Base-by-base conservation (phyloP, 345 rosid genomes). In the Draba incana region DNA sequence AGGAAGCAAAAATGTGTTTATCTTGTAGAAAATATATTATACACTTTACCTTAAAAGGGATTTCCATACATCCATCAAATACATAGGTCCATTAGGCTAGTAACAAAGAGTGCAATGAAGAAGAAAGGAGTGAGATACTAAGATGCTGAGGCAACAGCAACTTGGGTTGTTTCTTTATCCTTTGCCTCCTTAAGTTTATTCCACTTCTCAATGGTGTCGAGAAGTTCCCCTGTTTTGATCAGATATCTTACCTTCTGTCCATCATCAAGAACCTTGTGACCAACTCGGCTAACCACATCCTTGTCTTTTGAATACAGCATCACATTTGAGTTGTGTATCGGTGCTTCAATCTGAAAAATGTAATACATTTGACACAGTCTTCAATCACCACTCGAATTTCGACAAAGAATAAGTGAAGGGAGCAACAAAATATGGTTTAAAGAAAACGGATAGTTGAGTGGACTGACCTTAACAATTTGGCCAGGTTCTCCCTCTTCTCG, bases 291-390 rank as follows among this genome's bases (percentile, higher is more conserved):
- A 10, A 83, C 82, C 3, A 86, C 84, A 0, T 90, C 78, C 75
- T 88, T 62, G 42, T 93, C 98, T 75, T 88, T 88, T 0, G 97
- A 93, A 75, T 90, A 88, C 3, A 90, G 76, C 98, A 93, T 90
- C 82, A 90, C 96, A 16, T 88, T 90, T 11, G 98, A 93, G 81
- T 97, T 93, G 79, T 93, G 98, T 68, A 93, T 81, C 4, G 95
- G 91, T 27, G 96, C 96, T 84, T 90, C 98, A 6, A 90, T 84
- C 98, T 93, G 89, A 28, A 85, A 81, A 52, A 23, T 9, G 20
- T 64, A 10, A 46, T 46, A 68, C 54, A 71, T 16, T 68, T 42
- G 48, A 5, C 59, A 15, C 46, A 53, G 50, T 66, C 15, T n/a
- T 66, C 38, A 68, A 38, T 39, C 45, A 56, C 14, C 69, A 28